These are phyloP conservation scores for Calonectria honghensis DNA, from an alignment of 2,329 filamentous ascomycete genomes.

Conservation along the genomic window DNA sequence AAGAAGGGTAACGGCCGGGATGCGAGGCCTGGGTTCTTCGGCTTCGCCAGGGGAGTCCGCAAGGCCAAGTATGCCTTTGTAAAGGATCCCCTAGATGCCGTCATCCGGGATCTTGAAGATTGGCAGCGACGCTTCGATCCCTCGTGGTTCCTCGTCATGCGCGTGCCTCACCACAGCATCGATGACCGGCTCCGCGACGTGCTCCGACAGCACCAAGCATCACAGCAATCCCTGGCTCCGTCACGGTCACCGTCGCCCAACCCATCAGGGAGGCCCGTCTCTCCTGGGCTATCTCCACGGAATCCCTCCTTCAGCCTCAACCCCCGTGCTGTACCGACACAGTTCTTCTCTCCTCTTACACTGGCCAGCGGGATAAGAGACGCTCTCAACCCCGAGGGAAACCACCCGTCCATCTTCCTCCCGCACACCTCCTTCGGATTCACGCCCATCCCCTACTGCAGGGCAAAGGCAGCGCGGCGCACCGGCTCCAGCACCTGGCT, in stretches of 20 bases:
- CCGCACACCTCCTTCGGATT: conserved; percentile 11
- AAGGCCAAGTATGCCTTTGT: conserved; percentile 27
- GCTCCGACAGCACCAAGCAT: not conserved
- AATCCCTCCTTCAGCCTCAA: conserved; percentile 2
- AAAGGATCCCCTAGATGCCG: conserved; percentile 27
- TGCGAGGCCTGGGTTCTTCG: conserved; percentile 17
- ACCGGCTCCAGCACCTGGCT: conserved; percentile 26
- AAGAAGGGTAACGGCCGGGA: conserved; percentile 13
- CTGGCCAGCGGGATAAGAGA: conserved; percentile 29
- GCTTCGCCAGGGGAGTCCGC: conserved; percentile 14
- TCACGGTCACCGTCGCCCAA: conserved; percentile 8
- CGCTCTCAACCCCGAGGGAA: conserved; percentile 21
- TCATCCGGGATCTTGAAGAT: conserved; percentile 27
- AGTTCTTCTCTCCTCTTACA: conserved; percentile 17
- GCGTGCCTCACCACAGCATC: conserved; percentile 23
- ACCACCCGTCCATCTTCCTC: conserved; percentile 30
- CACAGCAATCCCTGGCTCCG: not conserved
- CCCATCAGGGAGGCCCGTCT: not conserved
- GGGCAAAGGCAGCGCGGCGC: conserved; percentile 27
- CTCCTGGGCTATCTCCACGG: not conserved
- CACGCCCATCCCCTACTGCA: conserved; percentile 31
- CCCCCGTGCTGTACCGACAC: not conserved
- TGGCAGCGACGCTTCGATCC: conserved; percentile 36
- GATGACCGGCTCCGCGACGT: conserved; percentile 16
- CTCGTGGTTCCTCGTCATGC: conserved; percentile 38